Base-by-base conservation (phyloP, 805 yeast genomes). In the Huiozyma sinensis region DNA sequence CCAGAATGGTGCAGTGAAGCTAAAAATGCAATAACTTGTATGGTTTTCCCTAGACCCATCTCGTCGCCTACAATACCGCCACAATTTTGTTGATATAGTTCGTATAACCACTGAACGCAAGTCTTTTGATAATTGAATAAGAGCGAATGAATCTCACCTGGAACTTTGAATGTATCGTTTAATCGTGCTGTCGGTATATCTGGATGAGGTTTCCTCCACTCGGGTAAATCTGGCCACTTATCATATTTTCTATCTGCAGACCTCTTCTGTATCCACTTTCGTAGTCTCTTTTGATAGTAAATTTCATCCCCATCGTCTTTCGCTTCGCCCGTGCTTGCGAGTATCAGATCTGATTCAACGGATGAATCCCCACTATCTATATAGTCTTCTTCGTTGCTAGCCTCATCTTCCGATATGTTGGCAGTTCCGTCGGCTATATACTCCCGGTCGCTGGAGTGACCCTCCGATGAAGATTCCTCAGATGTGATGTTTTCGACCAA, bases 51-150 rank as follows among this genome's bases (percentile, higher is more conserved):
- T 12, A 92, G 65, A 0, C 98, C 98, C 98, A 92, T 92, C 61
- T 92, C 98, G 63, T 92, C 98, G 28, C 97, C 97, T 36, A 92
- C 73, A 24, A 92, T 92, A 0, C 98, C 98, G 2, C 98, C 98
- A 3, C 89, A 82, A 41, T 76, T 78, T 60, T 92, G 97, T 17
- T 78, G 72, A 55, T 84, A 81, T n/a, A 92, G 68, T 57, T 92
- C 98, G 81, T 94, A 89, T 2, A 92, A 73, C 98, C 98, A 90
- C 55, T 92, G 95, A 1, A 92, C 97, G 49, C 97, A 87, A 0
- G 97, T 92, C 55, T 85, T 85, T 56, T 92, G 98, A 60, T 92
- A 92, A 50, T 86, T 95, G 56, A 92, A 92, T 10, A 92, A 65
- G 5, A 87, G 73, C 0, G 92, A 81, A 61, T 83, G 87, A 0